Evolutionary conservation across 2,329 filamentous ascomycete species (phyloP).

Genomic region (Neopestalotiopsis sp.): DNA sequence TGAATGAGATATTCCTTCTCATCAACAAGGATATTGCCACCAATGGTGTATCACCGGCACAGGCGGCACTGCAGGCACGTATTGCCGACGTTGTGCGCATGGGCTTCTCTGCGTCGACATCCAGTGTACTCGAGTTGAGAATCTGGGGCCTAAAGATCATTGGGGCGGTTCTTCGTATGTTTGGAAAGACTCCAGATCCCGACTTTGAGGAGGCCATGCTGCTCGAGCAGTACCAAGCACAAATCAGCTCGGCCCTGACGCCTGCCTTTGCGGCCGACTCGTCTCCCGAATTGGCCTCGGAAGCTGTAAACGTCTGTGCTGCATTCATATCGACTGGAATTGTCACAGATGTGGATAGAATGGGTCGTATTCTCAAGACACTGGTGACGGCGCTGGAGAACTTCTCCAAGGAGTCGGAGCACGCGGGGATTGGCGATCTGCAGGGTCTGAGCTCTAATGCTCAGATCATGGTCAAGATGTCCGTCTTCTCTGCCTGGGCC

Average conservation of each 20-base stretch:
- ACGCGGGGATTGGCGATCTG: conserved; percentile 88
- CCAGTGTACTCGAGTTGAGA: conserved; percentile 85
- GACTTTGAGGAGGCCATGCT: conserved; percentile 98
- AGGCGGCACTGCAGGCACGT: conserved; percentile 77
- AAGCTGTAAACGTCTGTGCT: conserved; percentile 97
- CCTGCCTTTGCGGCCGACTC: conserved; percentile 96
- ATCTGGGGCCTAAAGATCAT: conserved; percentile 94
- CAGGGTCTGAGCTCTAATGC: conserved; percentile 94
- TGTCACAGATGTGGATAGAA: conserved; percentile 96
- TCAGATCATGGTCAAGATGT: conserved; percentile 98
- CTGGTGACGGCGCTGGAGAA: conserved; percentile 90
- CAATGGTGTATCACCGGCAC: conserved; percentile 78
- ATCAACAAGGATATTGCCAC: conserved; percentile 79
- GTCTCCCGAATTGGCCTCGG: conserved; percentile 91
- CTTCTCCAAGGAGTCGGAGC: conserved; percentile 81
- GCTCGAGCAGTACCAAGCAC: conserved; percentile 96
- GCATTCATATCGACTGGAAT: conserved; percentile 97
- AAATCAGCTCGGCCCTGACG: conserved; percentile 95
- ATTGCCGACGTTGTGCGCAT: conserved; percentile 94
- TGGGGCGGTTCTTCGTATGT: conserved; percentile 91
- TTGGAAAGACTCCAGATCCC: conserved; percentile 92
- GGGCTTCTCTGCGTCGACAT: conserved; percentile 96
- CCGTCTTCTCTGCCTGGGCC: conserved; percentile 96
- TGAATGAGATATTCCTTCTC: conserved; percentile 81
- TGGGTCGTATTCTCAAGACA: conserved; percentile 96